Base-by-base conservation (phyloP, 768 basidiomycete species). In the Tylopilus plumbeoviolaceoides region DNA sequence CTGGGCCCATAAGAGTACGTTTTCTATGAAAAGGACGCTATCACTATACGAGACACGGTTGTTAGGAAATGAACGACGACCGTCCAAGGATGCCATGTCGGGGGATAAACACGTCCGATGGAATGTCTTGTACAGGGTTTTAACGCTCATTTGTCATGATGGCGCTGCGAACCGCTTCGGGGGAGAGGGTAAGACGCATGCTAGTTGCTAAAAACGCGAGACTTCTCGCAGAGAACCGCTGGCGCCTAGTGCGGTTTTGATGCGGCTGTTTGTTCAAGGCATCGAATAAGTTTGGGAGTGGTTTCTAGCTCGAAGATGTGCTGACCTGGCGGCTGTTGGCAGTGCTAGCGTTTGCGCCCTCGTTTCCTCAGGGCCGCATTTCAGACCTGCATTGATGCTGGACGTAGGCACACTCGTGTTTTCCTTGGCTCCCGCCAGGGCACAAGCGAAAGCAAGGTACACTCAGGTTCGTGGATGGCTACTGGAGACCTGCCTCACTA, bases 1-100 rank as follows among this genome's bases (percentile, higher is more conserved):
- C 64, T 2, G 55, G 59, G 0, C 57, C 68, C 9, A 49, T 61
- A 44, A 72, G 69, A 9, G 59, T 50, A 12, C 39, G 52, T 42
- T 57, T 53, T 14, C 44, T 53, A 33, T 14, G 11, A 44, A 25
- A 12, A 33, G 12, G 7, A 40, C 25, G 8, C 28, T n/a, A 30
- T 48, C 28, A 33, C 18, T 18, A 56, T 31, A 11, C 25, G 8
- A 44, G 23, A n/a, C 23, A 3, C 28, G 31, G 41, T 39, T 15
- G 11, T 31, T 9, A 20, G 18, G 28, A 31, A 17, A 35, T 12
- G 3, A 39, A 25, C 10, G 17, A 41, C 21, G 25, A 55, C 44
- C 47, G 14, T 28, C 43, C 38, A 9, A 5, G 23, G 21, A 33
- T 40, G 23, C 52, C 23, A 39, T 39, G 41, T 15, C 21, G 45